Conservation (phyloP, 352 stramenopile species). For the Globisporangium barbulae region DNA sequence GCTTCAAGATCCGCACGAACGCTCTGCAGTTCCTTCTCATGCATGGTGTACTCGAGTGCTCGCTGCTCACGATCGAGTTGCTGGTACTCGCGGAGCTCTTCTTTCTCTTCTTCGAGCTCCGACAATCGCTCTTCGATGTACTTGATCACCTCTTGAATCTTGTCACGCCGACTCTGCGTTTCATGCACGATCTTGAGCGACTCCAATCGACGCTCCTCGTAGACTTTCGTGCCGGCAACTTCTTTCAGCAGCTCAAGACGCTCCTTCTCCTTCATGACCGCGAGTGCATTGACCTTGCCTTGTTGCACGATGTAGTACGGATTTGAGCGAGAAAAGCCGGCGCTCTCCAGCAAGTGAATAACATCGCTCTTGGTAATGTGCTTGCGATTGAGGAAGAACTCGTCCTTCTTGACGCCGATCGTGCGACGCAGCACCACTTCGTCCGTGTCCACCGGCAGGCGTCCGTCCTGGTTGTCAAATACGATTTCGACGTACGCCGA, state of each 20-base stretch:
- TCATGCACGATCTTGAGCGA: slow-evolving; percentile 97
- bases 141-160: slow-evolving; percentile 95
- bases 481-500: slow-evolving; percentile 99
- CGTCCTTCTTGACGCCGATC: slow-evolving; percentile 99
- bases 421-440: slow-evolving; percentile 96
- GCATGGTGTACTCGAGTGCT: slow-evolving; percentile 97
- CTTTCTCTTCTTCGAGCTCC: slow-evolving; percentile 98
- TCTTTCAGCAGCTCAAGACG: slow-evolving; percentile 98
- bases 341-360: slow-evolving; percentile 97
- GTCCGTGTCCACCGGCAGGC: slow-evolving; percentile 89
- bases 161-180: slow-evolving; percentile 91
- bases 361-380: slow-evolving; percentile 98
- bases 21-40: slow-evolving; percentile 84
- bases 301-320: slow-evolving; percentile 99
- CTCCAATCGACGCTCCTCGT: slow-evolving; percentile 97
- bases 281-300: slow-evolving; percentile 98
- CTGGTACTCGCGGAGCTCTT: slow-evolving; percentile 95
- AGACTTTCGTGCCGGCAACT: slow-evolving; percentile 98
- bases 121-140: slow-evolving; percentile 94
- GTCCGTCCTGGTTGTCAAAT: slow-evolving; percentile 99
- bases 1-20: slow-evolving; percentile 57
- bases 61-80: slow-evolving; percentile 93
- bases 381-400: slow-evolving; percentile 99
- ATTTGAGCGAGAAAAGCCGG: slow-evolving; percentile 98
- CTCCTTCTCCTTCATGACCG: slow-evolving; percentile 97